Base-by-base conservation (phyloP, 1,284 basidiomycete species). In the Peniophora sp. region DNA sequence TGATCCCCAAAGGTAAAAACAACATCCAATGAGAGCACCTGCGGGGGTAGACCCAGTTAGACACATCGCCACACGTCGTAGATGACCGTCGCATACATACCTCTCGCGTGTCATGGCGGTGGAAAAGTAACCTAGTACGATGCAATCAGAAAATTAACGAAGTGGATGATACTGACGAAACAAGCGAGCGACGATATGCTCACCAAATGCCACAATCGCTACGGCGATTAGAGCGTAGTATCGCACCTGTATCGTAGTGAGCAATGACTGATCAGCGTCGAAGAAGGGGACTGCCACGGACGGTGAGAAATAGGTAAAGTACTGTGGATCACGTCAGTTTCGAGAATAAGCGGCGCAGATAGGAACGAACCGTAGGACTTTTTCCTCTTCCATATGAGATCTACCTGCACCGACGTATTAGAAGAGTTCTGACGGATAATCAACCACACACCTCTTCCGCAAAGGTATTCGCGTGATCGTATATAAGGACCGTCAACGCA, bases 331-430 rank as follows among this genome's bases (percentile, higher is more conserved):
- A 12, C 11, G 11, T 17, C 39, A 3, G 11, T 12, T 22, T 39
- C 15, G 18, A 20, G n/a, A 46, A 12, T 3, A 23, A 11, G 11
- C 42, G 24, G 6, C 8, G 12, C 5, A n/a, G n/a, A 35, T n/a
- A n/a, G 23, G 44, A 11, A 39, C 54, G 22, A 36, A 57, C 56
- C 49, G 18, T 50, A 52, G 3, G 55, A 52, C 42, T 57, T 57
- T 46, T 51, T 57, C 45, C 50, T 52, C 37, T 57, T 57, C 56
- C 56, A 57, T 9, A 57, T 52, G 14, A 51, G 54, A 14, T 54
- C 47, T 14, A 57, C 27, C 56, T 57, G 36, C 20, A 17, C 47
- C 42, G 11, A 17, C 27, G 35, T 36, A 14, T n/a, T 46, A 27
- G 41, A n/a, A 3, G 24, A n/a, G n/a, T n/a, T n/a, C n/a, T n/a